A percentile compares a stretch with the other conserved stretches of the same genome.
Conservation (phyloP, 768 basidiomycete species). For the Leccinum subgranulosum region DNA sequence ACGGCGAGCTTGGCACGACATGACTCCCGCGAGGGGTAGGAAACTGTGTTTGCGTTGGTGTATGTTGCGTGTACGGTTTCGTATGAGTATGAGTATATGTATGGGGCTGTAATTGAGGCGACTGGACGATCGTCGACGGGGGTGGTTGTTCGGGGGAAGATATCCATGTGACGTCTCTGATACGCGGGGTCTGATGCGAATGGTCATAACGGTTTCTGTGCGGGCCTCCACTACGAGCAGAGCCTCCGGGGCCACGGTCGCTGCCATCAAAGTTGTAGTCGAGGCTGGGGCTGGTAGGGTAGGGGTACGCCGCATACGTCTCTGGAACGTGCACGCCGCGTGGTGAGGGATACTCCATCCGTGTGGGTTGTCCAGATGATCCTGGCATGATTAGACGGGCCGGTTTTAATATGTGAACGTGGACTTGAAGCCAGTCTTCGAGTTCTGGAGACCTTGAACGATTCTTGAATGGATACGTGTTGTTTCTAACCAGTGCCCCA, state of each 20-base stretch:
- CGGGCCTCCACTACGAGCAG: constrained; percentile 3
- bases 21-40: background rate
- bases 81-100: background rate
- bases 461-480: background rate
- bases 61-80: background rate
- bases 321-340: constrained; percentile 24
- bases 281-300: background rate
- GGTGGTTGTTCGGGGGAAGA: constrained; percentile 15
- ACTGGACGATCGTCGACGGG: constrained; percentile 3
- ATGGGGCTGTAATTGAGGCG: background rate
- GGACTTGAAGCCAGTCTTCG: background rate
- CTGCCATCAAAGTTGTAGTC: constrained; percentile 10
- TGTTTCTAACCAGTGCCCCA: too few relatives aligned
- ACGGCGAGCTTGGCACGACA: background rate
- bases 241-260: background rate
- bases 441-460: background rate
- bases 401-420: background rate
- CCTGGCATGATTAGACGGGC: background rate
- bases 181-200: constrained; percentile 18
- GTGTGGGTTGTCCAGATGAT: background rate
- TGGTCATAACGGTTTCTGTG: constrained; percentile 24
- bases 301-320: background rate
- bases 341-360: constrained; percentile 20
- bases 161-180: constrained; percentile 24
- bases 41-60: background rate